Evolutionary conservation across 179 eudicot species (phyloP).

Genomic region (Beta lomatogona): DNA sequence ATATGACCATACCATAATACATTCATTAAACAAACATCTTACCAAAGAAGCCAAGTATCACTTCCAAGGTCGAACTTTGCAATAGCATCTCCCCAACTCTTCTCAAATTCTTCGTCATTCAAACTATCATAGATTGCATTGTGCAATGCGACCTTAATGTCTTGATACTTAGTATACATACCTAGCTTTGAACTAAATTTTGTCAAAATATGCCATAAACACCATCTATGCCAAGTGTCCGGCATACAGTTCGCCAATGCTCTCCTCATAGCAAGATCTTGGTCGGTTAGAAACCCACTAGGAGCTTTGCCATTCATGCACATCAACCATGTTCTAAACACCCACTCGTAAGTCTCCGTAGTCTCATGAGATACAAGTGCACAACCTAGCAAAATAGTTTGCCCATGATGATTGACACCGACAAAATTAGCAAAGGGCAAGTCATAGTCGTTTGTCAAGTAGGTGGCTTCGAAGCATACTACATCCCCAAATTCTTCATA

Average conservation of each 20-base stretch:
- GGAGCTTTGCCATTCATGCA: slow-evolving; percentile 7
- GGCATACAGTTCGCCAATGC: not conserved
- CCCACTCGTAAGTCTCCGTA: slow-evolving; percentile 30
- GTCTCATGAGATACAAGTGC: slow-evolving; percentile 33
- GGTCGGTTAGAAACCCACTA: not conserved
- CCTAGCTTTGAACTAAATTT: too few species aligned
- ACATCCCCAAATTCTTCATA: slow-evolving; percentile 43
- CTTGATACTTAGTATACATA: too few species aligned
- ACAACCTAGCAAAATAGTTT: slow-evolving; percentile 28
- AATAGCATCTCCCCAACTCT: too few species aligned
- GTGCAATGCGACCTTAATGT: too few species aligned
- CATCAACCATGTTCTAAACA: slow-evolving; percentile 32
- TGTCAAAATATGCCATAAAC: not conserved
- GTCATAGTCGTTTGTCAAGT: not conserved
- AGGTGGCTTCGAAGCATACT: slow-evolving; percentile 37
- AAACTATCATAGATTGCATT: too few species aligned
- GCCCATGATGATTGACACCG: slow-evolving; percentile 41
- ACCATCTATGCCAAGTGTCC: not conserved
- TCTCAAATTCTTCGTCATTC: too few species aligned
- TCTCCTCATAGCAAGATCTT: not conserved
- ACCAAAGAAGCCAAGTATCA: too few species aligned
- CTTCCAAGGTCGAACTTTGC: too few species aligned
- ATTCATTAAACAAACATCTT: too few species aligned
- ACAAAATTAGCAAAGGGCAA: slow-evolving; percentile 25
- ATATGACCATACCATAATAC: too few species aligned